Evolutionary conservation across 768 basidiomycete species (phyloP), one percentile per base, ranked within the genome.

Genomic region (Mycena metata): DNA sequence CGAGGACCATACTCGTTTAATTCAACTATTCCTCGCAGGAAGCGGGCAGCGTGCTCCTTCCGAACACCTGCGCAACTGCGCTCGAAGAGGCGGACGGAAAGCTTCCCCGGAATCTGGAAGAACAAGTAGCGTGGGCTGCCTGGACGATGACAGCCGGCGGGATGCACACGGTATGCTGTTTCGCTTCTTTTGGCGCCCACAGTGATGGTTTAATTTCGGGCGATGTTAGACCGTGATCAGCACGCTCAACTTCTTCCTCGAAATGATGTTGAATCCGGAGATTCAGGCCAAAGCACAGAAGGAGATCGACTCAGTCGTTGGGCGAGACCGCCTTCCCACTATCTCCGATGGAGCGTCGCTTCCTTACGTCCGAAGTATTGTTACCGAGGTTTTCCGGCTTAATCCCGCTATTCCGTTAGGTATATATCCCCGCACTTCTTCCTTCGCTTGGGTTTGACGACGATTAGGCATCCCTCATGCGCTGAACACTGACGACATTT

Each of bases 381-480:
- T 64, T 19, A 39, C 60, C 36, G 71, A 72, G 39, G 51, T 61
- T 11, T 33, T 69, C 17, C 51, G 76, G 8, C 58, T 60, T 60
- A 52, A 72, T 33, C 72, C 72, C 4, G 60, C 51, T 11, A 21
- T 55, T 2, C 72, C 72, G 8, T 33, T 68, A 15, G 77, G 78
- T 60, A 43, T 21, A 11, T 46, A 19, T 17, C n/a, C n/a, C n/a
- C n/a, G n/a, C n/a, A n/a, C 23, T 39, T 15, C 5, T 35, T 42
- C 33, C 26, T 26, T 50, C n/a, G 21, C 10, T 30, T 56, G n/a
- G 36, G 7, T 6, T 12, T 36, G 36, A 36, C 36, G 7, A 36
- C 7, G 12, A 16, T 26, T 8, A 57, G 49, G 46, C 15, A 5
- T 63, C 2, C 16, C 35, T 15, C 68, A 60, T 19, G 43, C 51